Conservation (phyloP, 306 rosid genomes). For the Begonia masoniana region DNA sequence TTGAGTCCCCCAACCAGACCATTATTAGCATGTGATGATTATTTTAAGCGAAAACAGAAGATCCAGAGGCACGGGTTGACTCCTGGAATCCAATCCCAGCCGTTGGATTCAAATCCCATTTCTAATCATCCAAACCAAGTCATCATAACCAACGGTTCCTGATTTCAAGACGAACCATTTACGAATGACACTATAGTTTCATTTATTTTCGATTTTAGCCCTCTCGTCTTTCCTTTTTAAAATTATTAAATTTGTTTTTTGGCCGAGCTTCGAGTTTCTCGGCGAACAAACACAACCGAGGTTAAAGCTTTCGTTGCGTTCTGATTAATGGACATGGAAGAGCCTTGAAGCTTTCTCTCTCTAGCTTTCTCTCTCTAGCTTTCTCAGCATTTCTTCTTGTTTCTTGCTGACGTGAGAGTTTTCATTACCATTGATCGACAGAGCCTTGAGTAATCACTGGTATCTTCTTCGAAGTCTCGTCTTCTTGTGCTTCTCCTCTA, state of each 20-base stretch:
- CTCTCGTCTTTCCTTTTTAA: not conserved
- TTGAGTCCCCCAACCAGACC: too few species aligned
- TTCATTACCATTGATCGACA: too few species aligned
- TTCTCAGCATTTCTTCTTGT: not conserved
- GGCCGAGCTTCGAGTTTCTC: constrained; percentile 27
- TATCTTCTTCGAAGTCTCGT: too few species aligned
- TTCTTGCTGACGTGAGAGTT: too few species aligned
- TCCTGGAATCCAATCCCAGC: not conserved
- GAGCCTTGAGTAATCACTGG: too few species aligned
- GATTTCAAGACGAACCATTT: not conserved
- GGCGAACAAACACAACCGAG: constrained; percentile 20
- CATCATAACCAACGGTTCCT: not conserved
- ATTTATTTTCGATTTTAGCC: constrained; percentile 33
- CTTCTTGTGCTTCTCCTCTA: too few species aligned
- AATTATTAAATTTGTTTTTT: not conserved
- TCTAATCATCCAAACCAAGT: not conserved
- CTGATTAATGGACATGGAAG: constrained; percentile 93
- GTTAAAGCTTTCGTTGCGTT: constrained; percentile 52
- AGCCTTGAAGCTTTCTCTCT: constrained; percentile 27
- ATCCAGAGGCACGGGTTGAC: constrained; percentile 1
- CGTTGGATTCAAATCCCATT: not conserved
- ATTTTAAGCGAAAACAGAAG: not conserved
- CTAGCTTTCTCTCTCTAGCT: not conserved
- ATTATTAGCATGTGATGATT: not conserved
- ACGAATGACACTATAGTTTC: constrained; percentile 2